These are phyloP conservation scores for Microthlaspi erraticum DNA, from an alignment of 345 rosid genomes.

Conservation along the genomic window DNA sequence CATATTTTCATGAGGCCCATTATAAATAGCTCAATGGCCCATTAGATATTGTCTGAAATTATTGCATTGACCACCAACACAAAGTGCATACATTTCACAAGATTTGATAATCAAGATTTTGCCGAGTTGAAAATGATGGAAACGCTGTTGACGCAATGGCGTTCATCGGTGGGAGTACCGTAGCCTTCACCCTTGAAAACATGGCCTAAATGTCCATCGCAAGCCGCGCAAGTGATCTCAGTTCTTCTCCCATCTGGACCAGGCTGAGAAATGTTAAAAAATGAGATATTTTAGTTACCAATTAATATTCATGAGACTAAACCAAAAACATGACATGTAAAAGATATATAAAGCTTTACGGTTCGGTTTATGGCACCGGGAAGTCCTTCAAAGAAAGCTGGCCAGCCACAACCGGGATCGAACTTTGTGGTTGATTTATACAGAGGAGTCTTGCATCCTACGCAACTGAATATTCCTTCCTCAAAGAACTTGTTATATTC, in stretches of 20 bases:
- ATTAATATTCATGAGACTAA: neutral
- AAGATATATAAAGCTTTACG: slow-evolving; percentile 38
- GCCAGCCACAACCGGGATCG: slow-evolving; percentile 88
- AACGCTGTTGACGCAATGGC: slow-evolving; percentile 86
- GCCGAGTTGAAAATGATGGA: slow-evolving; percentile 63
- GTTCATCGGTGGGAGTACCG: slow-evolving; percentile 77
- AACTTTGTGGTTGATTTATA: slow-evolving; percentile 80
- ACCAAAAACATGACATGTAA: neutral
- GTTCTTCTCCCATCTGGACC: slow-evolving; percentile 82
- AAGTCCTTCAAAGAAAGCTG: slow-evolving; percentile 85
- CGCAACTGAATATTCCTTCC: slow-evolving; percentile 70
- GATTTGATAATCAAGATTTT: too few relatives aligned
- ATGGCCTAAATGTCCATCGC: slow-evolving; percentile 91
- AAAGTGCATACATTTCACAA: too few relatives aligned
- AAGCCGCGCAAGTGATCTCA: slow-evolving; percentile 86
- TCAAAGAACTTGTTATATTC: slow-evolving; percentile 66
- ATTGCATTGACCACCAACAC: too few relatives aligned
- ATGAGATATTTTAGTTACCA: neutral
- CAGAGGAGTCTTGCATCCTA: slow-evolving; percentile 86
- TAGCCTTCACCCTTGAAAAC: slow-evolving; percentile 89
- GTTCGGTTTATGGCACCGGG: slow-evolving; percentile 75
- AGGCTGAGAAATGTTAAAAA: slow-evolving; percentile 45
- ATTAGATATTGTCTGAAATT: too few relatives aligned
- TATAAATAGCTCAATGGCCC: too few relatives aligned
- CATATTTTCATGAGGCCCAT: too few relatives aligned